These are phyloP conservation scores for Mucor saturninus DNA, from an alignment of 371 early-diverging fungal species.

Conservation along the genomic window DNA sequence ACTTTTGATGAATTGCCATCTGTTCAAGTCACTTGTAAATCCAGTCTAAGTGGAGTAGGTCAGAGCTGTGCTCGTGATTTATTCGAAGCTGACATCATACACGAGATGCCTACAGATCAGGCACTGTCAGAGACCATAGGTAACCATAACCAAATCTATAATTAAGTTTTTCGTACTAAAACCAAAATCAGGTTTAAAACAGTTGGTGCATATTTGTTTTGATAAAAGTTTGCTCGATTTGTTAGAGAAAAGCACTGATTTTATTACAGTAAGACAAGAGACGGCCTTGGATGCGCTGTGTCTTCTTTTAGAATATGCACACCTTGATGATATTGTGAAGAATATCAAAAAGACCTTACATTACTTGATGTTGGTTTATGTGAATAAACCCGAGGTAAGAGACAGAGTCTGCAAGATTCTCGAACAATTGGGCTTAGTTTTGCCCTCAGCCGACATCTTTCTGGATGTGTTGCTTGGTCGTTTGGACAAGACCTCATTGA, in stretches of 20 bases:
- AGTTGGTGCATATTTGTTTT: constrained; percentile 39
- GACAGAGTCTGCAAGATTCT: constrained; percentile 7
- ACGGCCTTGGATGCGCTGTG: constrained; percentile 21
- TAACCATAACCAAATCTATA: constrained; percentile 2
- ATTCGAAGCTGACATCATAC: constrained; percentile 31
- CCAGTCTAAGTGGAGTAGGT: constrained; percentile 21
- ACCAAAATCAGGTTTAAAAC: constrained; percentile 24
- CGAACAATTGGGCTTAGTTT: not conserved
- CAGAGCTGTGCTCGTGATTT: constrained; percentile 31
- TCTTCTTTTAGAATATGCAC: constrained; percentile 21
- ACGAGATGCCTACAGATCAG: constrained; percentile 7
- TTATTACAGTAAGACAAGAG: constrained; percentile 25
- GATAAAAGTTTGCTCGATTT: constrained; percentile 23
- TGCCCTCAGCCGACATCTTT: constrained; percentile 22
- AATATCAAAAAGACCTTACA: constrained; percentile 16
- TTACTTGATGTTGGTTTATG: constrained; percentile 17
- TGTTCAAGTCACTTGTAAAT: constrained; percentile 20
- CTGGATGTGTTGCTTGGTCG: constrained; percentile 21
- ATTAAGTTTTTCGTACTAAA: not conserved
- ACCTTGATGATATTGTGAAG: constrained; percentile 24
- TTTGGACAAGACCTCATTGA: constrained; percentile 12
- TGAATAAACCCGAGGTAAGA: not conserved
- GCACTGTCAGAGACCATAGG: constrained; percentile 13
- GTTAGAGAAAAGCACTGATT: constrained; percentile 24
- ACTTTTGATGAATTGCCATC: constrained; percentile 31